Percentiles rank a stretch among this genome's conserved stretches.
Conservation (phyloP, 768 basidiomycete species). For the Russula vinacea region DNA sequence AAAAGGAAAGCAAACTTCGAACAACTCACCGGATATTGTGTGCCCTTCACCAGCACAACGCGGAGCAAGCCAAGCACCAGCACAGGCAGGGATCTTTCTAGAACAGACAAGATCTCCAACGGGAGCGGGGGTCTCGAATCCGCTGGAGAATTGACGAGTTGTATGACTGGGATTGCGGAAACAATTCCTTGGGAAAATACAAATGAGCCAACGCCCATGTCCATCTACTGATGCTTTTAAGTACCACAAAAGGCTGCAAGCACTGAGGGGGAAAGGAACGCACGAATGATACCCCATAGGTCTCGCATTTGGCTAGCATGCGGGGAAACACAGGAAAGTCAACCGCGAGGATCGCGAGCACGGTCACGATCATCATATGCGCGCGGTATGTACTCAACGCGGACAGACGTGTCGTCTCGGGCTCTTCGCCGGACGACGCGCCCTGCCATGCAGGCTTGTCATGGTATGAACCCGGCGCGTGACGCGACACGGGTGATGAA, state of each 20-base stretch:
- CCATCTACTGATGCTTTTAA: slow-evolving; percentile 65
- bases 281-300: slow-evolving; percentile 92
- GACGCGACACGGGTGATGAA: slow-evolving; percentile 24
- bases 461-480: slow-evolving; percentile 13
- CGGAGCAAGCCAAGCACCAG: slow-evolving; percentile 71
- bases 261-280: slow-evolving; percentile 30
- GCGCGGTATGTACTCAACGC: slow-evolving; percentile 85
- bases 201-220: slow-evolving; percentile 94
- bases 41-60: slow-evolving; percentile 84
- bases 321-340: slow-evolving; percentile 94
- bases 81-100: slow-evolving; percentile 64
- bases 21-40: slow-evolving; percentile 81
- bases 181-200: slow-evolving; percentile 94
- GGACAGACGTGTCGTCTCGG: slow-evolving; percentile 48
- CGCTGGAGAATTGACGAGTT: slow-evolving; percentile 60
- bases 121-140: slow-evolving; percentile 49
- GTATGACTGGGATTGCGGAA: slow-evolving; percentile 79
- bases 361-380: slow-evolving; percentile 93
- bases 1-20: not conserved
- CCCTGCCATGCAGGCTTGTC: not conserved
- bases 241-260: not conserved
- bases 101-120: slow-evolving; percentile 49
- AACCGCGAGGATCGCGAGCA: slow-evolving; percentile 89
- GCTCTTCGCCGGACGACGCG: not conserved
- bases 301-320: slow-evolving; percentile 85